phyloP scores from a whole-genome alignment of 768 basidiomycete species.

The Hygrophoropsis aurantiaca region DNA sequence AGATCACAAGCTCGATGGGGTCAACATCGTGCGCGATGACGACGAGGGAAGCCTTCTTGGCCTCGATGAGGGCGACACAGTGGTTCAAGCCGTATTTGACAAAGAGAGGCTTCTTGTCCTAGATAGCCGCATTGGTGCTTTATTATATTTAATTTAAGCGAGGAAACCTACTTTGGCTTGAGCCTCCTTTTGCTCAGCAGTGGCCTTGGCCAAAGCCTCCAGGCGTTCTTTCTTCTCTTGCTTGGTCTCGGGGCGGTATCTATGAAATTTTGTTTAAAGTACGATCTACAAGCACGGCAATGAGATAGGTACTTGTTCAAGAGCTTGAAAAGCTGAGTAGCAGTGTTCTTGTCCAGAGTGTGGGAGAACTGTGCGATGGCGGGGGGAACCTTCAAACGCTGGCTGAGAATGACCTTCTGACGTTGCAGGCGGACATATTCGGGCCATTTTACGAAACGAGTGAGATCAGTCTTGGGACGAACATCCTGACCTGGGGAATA shows the following conservation, averaged over 20 bases:
- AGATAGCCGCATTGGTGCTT: background rate
- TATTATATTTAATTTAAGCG: background rate
- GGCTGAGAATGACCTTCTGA: constrained; percentile 97
- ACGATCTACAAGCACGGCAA: background rate
- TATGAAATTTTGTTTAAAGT: constrained; percentile 6
- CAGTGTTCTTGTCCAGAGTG: constrained; percentile 99
- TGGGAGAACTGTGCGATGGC: constrained; percentile 97
- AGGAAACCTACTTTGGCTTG: constrained; percentile 49
- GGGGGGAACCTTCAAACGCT: constrained; percentile 97
- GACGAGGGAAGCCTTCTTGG: constrained; percentile 95
- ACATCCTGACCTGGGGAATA: constrained; percentile 81
- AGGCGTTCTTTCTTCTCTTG: constrained; percentile 97
- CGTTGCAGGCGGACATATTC: constrained; percentile 97
- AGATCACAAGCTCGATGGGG: constrained; percentile 98
- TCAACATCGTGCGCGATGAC: constrained; percentile 98
- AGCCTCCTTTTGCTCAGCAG: constrained; percentile 77
- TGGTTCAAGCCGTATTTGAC: constrained; percentile 98
- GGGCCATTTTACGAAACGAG: constrained; percentile 99
- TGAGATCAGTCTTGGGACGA: constrained; percentile 85
- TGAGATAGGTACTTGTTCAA: constrained; percentile 71
- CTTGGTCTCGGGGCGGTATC: constrained; percentile 89
- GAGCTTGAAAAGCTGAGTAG: constrained; percentile 96
- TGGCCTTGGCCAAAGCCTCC: constrained; percentile 68
- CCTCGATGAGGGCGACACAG: constrained; percentile 91
- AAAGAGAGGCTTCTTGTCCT: constrained; percentile 95